Percentiles rank a stretch among this genome's conserved stretches.
Conservation (phyloP, 2,329 filamentous ascomycete species). For the Dothistroma septosporum region DNA sequence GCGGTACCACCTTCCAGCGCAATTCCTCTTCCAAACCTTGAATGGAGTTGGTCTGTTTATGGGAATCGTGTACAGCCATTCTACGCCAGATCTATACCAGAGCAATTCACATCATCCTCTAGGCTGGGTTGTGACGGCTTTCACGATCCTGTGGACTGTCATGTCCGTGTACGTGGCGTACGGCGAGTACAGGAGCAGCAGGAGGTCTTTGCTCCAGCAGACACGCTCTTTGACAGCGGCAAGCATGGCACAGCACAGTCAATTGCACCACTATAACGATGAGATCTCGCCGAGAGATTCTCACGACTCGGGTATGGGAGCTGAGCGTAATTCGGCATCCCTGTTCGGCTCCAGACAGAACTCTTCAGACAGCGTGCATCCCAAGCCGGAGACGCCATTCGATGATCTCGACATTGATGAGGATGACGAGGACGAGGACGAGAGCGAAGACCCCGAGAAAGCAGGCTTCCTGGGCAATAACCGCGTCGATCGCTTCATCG, state of each 20-base stretch:
- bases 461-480: conserved; percentile 43
- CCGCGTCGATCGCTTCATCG: conserved; percentile 26
- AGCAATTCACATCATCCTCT: conserved; percentile 85
- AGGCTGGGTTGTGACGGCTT: conserved; percentile 76
- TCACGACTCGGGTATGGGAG: conserved; percentile 37
- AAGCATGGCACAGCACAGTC: conserved; percentile 32
- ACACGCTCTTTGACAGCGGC: conserved; percentile 9
- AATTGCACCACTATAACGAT: conserved; percentile 23
- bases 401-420: conserved; percentile 39
- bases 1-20: conserved; percentile 63
- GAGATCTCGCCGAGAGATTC: conserved; percentile 35
- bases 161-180: conserved; percentile 63
- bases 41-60: conserved; percentile 59
- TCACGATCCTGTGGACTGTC: conserved; percentile 65
- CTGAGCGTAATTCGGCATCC: conserved; percentile 26
- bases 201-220: conserved; percentile 10
- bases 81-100: conserved; percentile 79
- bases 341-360: conserved; percentile 31
- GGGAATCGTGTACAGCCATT: conserved; percentile 69
- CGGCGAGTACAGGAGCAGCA: conserved; percentile 16
- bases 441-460: conserved; percentile 29
- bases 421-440: conserved; percentile 40
- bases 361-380: conserved; percentile 29
- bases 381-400: conserved; percentile 20
- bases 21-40: conserved; percentile 52